These are phyloP conservation scores for Euptelea pleiosperma DNA, from an alignment of 164 flowering plant genomes.

Conservation along the genomic window DNA sequence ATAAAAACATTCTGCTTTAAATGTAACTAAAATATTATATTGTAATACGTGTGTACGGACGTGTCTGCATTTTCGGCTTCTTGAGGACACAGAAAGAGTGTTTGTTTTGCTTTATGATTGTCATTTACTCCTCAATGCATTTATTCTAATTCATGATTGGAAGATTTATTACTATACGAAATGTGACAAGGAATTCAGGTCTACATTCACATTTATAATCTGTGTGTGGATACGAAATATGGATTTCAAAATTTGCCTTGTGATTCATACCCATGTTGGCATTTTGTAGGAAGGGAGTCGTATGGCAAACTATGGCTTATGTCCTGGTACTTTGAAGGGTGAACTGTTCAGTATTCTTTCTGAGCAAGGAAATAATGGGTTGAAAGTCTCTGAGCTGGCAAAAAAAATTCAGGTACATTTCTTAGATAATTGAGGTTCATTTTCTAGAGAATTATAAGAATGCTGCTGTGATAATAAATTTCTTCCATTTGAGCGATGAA, in stretches of 20 bases:
- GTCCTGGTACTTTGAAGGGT: conserved; percentile 78
- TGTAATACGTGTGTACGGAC: too few relatives aligned
- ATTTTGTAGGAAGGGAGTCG: conserved; percentile 53
- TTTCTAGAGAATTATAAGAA: not conserved
- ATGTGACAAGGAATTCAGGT: too few relatives aligned
- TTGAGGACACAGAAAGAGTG: too few relatives aligned
- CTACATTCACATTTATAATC: too few relatives aligned
- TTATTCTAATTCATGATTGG: too few relatives aligned
- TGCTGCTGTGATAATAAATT: not conserved
- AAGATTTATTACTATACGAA: too few relatives aligned
- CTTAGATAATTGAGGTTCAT: not conserved
- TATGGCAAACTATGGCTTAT: conserved; percentile 61
- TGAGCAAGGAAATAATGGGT: conserved; percentile 66
- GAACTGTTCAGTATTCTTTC: conserved; percentile 63
- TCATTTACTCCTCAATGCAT: too few relatives aligned
- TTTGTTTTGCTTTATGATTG: too few relatives aligned
- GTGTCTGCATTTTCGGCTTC: too few relatives aligned
- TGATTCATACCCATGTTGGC: not conserved
- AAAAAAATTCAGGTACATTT: conserved; percentile 48
- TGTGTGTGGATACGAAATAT: too few relatives aligned
- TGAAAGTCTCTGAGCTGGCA: conserved; percentile 72
- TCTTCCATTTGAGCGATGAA: not conserved
- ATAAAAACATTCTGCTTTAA: too few relatives aligned
- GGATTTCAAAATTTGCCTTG: not conserved
- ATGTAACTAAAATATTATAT: too few relatives aligned